Conservation (phyloP, 257 asterid genomes). For the Nicotiana obtusifolia region DNA sequence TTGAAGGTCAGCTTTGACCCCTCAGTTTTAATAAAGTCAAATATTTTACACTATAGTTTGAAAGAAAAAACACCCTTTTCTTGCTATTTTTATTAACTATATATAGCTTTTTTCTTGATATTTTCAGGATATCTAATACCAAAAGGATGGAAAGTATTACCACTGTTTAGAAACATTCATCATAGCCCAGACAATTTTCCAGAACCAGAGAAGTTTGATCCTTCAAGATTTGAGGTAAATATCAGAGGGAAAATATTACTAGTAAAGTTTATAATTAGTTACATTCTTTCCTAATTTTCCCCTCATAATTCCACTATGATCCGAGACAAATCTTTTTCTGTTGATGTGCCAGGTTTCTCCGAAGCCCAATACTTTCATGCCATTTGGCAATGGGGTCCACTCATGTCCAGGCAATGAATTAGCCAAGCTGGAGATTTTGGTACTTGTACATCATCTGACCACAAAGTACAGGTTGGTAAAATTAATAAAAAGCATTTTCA, state of each 20-base stretch:
- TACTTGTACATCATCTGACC: constrained; percentile 82
- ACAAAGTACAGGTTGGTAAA: constrained; percentile 68
- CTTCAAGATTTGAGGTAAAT: constrained; percentile 95
- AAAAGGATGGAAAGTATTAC: constrained; percentile 97
- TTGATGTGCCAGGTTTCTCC: constrained; percentile 52
- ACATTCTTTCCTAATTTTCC: neutral
- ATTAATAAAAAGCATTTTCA: neutral
- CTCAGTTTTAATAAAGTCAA: neutral
- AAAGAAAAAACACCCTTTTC: neutral
- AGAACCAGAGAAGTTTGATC: constrained; percentile 96
- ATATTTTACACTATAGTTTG: neutral
- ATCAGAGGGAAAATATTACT: neutral
- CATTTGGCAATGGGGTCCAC: constrained; percentile 94
- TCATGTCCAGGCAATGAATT: constrained; percentile 94
- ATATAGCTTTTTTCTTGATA: neutral
- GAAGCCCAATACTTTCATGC: constrained; percentile 88
- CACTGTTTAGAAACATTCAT: constrained; percentile 87
- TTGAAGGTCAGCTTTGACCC: constrained; percentile 42
- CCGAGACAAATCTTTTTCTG: neutral
- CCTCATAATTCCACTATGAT: neutral
- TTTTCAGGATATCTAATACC: constrained; percentile 71
- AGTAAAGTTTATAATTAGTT: too few species aligned
- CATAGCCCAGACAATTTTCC: constrained; percentile 85
- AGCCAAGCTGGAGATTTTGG: constrained; percentile 87
- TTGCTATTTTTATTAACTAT: neutral